Percentiles rank a stretch among this genome's conserved stretches.
phyloP scores from a whole-genome alignment of 2,329 filamentous ascomycete genomes.

The Aspergillus sp. region DNA sequence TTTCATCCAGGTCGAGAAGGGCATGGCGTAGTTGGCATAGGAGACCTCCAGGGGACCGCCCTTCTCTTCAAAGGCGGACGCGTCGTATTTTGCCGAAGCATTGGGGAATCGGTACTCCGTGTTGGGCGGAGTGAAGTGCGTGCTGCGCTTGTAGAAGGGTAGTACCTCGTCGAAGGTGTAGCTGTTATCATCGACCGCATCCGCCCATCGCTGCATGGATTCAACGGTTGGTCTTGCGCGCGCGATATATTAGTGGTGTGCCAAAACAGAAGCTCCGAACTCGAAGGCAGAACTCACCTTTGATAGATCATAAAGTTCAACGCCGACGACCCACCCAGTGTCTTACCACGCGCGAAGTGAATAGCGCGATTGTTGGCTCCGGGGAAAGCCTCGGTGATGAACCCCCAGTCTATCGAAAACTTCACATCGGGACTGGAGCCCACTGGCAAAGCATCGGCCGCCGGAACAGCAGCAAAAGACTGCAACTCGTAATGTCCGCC shows the following conservation, averaged over 20 bases:
- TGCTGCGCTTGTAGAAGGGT: conserved; percentile 28
- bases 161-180: conserved; percentile 27
- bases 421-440: conserved; percentile 24
- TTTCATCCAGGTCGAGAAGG: conserved; percentile 42
- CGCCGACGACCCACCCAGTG: conserved; percentile 27
- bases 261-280: background rate
- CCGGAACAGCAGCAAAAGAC: conserved; percentile 20
- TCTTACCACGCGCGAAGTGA: conserved; percentile 30
- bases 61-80: conserved; percentile 23
- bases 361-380: conserved; percentile 25
- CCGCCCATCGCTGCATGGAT: conserved; percentile 22
- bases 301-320: conserved; percentile 26
- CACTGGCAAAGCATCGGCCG: conserved; percentile 17
- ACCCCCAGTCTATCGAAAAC: conserved; percentile 25
- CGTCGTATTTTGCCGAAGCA: conserved; percentile 23
- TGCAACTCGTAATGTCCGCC: conserved; percentile 28
- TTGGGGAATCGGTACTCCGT: conserved; percentile 15
- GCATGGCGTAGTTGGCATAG: conserved; percentile 41
- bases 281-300: conserved; percentile 8
- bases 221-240: conserved; percentile 12
- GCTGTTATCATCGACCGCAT: conserved; percentile 21
- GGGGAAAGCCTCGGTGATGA: conserved; percentile 18
- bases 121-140: conserved; percentile 27
- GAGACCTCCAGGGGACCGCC: conserved; percentile 39
- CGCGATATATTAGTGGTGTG: background rate